phyloP scores from a whole-genome alignment of 1,284 basidiomycete species.

The Boletus smithii region DNA sequence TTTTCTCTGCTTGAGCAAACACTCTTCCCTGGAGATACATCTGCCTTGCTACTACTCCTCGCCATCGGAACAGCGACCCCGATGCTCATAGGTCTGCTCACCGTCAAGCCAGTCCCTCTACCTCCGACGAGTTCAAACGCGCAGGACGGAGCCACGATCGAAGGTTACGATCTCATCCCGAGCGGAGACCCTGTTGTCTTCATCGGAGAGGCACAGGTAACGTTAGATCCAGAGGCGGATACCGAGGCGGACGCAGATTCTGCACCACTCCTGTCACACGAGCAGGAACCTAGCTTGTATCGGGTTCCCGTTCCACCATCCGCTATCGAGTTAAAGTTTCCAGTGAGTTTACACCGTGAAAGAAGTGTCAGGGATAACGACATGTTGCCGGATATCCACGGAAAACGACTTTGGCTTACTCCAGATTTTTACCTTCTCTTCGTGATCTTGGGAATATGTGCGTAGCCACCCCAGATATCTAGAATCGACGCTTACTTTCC shows the following conservation, averaged over 20 bases:
- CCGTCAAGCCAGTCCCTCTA: slow-evolving; percentile 59
- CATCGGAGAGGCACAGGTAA: slow-evolving; percentile 28
- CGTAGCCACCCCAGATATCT: slow-evolving; percentile 29
- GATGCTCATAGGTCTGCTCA: slow-evolving; percentile 63
- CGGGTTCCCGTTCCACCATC: too few relatives aligned
- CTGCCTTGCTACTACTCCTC: slow-evolving; percentile 66
- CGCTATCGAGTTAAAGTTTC: slow-evolving; percentile 14
- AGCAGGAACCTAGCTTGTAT: too few relatives aligned
- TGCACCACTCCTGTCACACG: slow-evolving; percentile 19
- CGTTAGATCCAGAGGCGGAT: slow-evolving; percentile 26
- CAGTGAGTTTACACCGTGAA: slow-evolving; percentile 6
- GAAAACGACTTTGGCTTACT: slow-evolving; percentile 44
- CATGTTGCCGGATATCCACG: slow-evolving; percentile 44
- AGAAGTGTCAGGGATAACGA: slow-evolving; percentile 14
- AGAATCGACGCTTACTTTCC: background rate
- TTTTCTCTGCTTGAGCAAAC: slow-evolving; percentile 68
- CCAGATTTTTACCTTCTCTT: slow-evolving; percentile 78
- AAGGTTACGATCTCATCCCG: slow-evolving; percentile 15
- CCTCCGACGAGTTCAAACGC: slow-evolving; percentile 23
- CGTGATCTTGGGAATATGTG: slow-evolving; percentile 64
- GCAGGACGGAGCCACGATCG: background rate
- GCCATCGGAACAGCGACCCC: slow-evolving; percentile 67
- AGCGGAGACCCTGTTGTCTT: slow-evolving; percentile 20
- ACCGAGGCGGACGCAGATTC: slow-evolving; percentile 12
- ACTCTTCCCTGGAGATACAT: slow-evolving; percentile 69